Percentiles rank a stretch among this genome's conserved stretches.
Evolutionary conservation across 1,284 basidiomycete species (phyloP).

Genomic region (Entoloma clypeatum): DNA sequence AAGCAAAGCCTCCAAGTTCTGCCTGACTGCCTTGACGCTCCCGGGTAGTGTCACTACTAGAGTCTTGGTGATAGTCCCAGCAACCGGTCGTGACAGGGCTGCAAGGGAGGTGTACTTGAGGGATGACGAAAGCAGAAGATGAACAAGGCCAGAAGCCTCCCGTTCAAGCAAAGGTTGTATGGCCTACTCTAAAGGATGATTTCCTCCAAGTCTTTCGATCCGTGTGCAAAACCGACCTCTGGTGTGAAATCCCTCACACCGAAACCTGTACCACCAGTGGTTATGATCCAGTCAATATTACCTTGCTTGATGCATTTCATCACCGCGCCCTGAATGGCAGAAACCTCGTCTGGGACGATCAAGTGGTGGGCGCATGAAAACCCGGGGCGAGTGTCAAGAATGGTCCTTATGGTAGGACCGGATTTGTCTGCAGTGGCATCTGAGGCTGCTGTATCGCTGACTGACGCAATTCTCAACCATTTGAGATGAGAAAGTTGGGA

Average conservation of each 20-base stretch:
- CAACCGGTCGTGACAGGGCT: constrained; percentile 77
- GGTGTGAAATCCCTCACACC: constrained; percentile 77
- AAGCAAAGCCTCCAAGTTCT: constrained; percentile 68
- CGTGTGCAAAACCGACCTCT: constrained; percentile 48
- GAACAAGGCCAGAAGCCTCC: constrained; percentile 75
- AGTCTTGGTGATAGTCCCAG: constrained; percentile 65
- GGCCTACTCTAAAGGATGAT: constrained; percentile 44
- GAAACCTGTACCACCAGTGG: constrained; percentile 86
- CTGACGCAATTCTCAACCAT: constrained; percentile 30
- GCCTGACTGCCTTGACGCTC: constrained; percentile 79
- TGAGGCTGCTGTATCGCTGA: constrained; percentile 64
- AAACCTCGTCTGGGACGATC: constrained; percentile 64
- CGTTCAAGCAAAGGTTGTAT: constrained; percentile 69
- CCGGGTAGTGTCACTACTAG: constrained; percentile 81
- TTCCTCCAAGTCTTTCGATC: neutral
- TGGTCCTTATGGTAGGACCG: constrained; percentile 55
- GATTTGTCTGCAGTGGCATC: constrained; percentile 58
- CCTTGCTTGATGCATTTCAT: constrained; percentile 41
- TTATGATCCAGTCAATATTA: constrained; percentile 68
- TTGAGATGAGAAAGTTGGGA: constrained; percentile 3
- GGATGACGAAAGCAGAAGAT: constrained; percentile 67
- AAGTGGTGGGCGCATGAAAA: constrained; percentile 35
- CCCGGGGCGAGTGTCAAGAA: constrained; percentile 39
- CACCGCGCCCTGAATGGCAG: constrained; percentile 46
- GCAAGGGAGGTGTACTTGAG: constrained; percentile 76